Conservation (phyloP, 305 asterid species). For the Solanum hybrid region DNA sequence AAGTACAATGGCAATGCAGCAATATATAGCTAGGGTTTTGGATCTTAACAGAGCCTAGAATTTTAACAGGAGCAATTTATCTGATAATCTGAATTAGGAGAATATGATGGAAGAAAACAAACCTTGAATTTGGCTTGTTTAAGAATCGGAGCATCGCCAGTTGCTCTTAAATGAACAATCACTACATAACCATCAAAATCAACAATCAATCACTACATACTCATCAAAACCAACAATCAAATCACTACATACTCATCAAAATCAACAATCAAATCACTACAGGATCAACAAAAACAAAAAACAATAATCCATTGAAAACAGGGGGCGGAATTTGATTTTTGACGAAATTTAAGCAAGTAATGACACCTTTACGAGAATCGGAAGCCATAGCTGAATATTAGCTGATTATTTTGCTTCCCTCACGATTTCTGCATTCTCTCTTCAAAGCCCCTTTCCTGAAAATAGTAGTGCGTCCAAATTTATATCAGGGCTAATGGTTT, state of each 20-base stretch:
- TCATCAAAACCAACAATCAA: not conserved
- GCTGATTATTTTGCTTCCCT: not conserved
- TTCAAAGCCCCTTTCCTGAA: not conserved
- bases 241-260: not conserved
- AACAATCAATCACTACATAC: not conserved
- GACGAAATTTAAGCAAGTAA: not conserved
- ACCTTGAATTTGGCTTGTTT: slow-evolving; percentile 95
- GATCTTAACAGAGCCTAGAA: no score
- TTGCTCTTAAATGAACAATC: slow-evolving; percentile 83
- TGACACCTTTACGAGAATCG: slow-evolving; percentile 2
- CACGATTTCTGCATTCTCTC: not conserved
- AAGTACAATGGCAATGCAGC: not conserved
- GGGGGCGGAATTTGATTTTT: not conserved
- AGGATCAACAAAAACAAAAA: not conserved
- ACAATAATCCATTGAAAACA: not conserved
- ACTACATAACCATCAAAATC: slow-evolving; percentile 30
- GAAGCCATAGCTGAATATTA: not conserved
- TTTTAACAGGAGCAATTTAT: no score
- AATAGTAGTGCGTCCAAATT: not conserved
- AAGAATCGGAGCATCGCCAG: slow-evolving; percentile 90
- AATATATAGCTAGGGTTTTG: not conserved
- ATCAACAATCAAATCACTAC: not conserved
- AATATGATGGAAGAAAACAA: not conserved
- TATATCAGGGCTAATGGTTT: no score
- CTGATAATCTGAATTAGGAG: not conserved